phyloP scores from a whole-genome alignment of 2,329 filamentous ascomycete species.

The Berkeleyomyces basicola region DNA sequence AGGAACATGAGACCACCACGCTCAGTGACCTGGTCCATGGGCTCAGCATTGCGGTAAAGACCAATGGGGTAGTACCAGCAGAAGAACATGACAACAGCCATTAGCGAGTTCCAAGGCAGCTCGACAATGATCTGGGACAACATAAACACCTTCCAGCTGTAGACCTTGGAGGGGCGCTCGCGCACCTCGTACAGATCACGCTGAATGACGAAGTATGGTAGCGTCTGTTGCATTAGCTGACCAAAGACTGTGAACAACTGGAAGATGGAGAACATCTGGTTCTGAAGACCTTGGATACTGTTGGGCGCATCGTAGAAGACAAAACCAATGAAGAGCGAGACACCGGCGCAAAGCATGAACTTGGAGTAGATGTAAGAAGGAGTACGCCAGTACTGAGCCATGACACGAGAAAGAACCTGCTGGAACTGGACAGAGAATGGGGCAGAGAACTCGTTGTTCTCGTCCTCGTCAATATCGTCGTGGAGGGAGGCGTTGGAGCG shows the following conservation, averaged over 20 bases:
- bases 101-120: constrained; percentile 66
- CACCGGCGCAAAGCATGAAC: constrained; percentile 44
- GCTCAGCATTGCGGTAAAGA: constrained; percentile 51
- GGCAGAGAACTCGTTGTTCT: constrained; percentile 56
- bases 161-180: constrained; percentile 69
- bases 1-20: constrained; percentile 69
- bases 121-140: constrained; percentile 70
- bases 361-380: constrained; percentile 84
- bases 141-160: constrained; percentile 76
- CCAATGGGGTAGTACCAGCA: constrained; percentile 80
- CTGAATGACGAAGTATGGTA: constrained; percentile 75
- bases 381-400: constrained; percentile 84
- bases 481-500: constrained; percentile 26
- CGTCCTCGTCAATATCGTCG: constrained; percentile 14
- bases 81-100: constrained; percentile 60
- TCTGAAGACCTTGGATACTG: constrained; percentile 62
- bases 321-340: constrained; percentile 65
- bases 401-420: constrained; percentile 56
- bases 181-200: constrained; percentile 70
- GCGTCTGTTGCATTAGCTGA: constrained; percentile 61
- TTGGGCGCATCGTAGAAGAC: constrained; percentile 59
- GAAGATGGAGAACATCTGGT: constrained; percentile 77
- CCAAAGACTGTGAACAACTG: constrained; percentile 71
- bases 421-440: constrained; percentile 51
- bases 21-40: constrained; percentile 42